A percentile compares a stretch with the other conserved stretches of the same genome.
phyloP scores from a whole-genome alignment of 2,329 filamentous ascomycete genomes.

The Talaromyces funiculosus region DNA sequence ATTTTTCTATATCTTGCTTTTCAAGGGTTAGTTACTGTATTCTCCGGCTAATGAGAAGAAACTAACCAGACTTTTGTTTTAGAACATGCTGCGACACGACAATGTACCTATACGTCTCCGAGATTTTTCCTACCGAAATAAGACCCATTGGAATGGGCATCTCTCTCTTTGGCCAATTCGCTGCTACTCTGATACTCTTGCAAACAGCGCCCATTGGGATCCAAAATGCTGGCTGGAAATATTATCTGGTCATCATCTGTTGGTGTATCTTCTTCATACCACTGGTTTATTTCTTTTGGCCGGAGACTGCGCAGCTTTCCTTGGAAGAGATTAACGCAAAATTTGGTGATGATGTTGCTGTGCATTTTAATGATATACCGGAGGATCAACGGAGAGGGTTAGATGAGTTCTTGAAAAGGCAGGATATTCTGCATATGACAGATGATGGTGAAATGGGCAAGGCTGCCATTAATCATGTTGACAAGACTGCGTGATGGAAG shows the following conservation, averaged over 20 bases:
- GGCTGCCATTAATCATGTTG: background rate
- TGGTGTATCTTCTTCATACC: conserved; percentile 42
- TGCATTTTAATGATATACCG: conserved; percentile 41
- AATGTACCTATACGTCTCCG: conserved; percentile 43
- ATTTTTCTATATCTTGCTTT: conserved; percentile 32
- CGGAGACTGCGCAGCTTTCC: conserved; percentile 39
- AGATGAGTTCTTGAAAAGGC: conserved; percentile 14
- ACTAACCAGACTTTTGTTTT: background rate
- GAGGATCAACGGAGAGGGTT: conserved; percentile 33
- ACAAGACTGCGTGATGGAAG: background rate
- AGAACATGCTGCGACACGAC: conserved; percentile 38
- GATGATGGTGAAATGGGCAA: background rate
- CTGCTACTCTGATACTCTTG: conserved; percentile 45
- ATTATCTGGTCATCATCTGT: conserved; percentile 45
- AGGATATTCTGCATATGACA: conserved; percentile 8
- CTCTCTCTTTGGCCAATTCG: conserved; percentile 48
- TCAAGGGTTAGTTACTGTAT: background rate
- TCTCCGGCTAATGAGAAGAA: background rate
- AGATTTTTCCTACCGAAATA: conserved; percentile 48
- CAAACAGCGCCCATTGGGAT: conserved; percentile 45
- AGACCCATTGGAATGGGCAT: conserved; percentile 50
- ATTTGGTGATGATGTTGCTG: conserved; percentile 49
- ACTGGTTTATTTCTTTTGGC: conserved; percentile 42
- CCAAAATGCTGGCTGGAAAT: conserved; percentile 46
- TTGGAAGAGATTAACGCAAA: conserved; percentile 44